phyloP scores from a whole-genome alignment of 805 yeast genomes.

The Kazachstania psychrophila region DNA sequence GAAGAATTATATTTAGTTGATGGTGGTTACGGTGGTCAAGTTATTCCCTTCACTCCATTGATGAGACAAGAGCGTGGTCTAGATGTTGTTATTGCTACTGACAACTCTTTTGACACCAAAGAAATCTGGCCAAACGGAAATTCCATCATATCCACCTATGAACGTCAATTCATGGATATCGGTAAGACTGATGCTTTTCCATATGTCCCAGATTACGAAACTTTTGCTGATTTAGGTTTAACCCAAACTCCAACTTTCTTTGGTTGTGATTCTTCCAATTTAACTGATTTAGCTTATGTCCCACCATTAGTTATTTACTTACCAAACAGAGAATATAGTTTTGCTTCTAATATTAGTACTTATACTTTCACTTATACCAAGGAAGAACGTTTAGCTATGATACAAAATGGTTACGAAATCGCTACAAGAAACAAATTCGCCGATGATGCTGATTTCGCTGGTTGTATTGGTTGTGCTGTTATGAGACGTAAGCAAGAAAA shows the following conservation, averaged over 20 bases:
- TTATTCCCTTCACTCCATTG: slow-evolving; percentile 53
- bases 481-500: slow-evolving; percentile 71
- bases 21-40: slow-evolving; percentile 63
- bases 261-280: slow-evolving; percentile 64
- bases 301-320: slow-evolving; percentile 75
- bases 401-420: slow-evolving; percentile 65
- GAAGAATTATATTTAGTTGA: slow-evolving; percentile 48
- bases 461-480: slow-evolving; percentile 77
- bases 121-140: slow-evolving; percentile 59
- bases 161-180: slow-evolving; percentile 45
- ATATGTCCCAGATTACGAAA: slow-evolving; percentile 59
- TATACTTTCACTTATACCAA: slow-evolving; percentile 52
- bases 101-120: slow-evolving; percentile 57
- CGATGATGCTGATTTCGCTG: slow-evolving; percentile 55
- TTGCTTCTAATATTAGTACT: slow-evolving; percentile 60
- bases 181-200: slow-evolving; percentile 63
- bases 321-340: slow-evolving; percentile 64
- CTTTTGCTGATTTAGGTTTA: slow-evolving; percentile 51
- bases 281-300: slow-evolving; percentile 42
- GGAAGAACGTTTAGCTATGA: slow-evolving; percentile 47
- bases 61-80: slow-evolving; percentile 50
- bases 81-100: slow-evolving; percentile 55
- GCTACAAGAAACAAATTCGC: slow-evolving; percentile 59
- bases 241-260: slow-evolving; percentile 68
- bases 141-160: slow-evolving; percentile 45